Evolutionary conservation across 139 green algal genomes (phyloP).

Genomic region (Micractinium sp.): DNA sequence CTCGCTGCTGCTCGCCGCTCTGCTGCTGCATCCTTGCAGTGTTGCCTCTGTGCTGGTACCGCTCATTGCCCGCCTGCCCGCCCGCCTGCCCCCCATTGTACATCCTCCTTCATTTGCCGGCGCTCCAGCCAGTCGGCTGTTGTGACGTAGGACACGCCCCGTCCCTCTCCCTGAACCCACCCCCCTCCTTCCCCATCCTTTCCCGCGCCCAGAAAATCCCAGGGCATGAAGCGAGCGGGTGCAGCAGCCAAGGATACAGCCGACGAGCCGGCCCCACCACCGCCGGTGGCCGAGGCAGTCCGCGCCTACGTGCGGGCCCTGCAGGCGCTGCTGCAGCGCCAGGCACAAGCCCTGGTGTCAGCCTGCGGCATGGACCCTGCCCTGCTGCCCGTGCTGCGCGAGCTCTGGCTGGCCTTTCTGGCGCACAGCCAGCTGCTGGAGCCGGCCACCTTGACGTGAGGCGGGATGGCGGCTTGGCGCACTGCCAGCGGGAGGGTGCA

Average conservation of each 20-base stretch:
- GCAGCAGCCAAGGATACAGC: neutral
- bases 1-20: neutral
- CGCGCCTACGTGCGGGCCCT: neutral
- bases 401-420: constrained; percentile 42
- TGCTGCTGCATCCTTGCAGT: no score
- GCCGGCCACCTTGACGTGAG: neutral
- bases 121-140: neutral
- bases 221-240: neutral
- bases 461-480: neutral
- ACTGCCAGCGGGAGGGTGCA: neutral
- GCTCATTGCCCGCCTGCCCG: neutral
- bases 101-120: no score
- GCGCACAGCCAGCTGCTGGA: constrained; percentile 10
- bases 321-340: constrained; percentile 32
- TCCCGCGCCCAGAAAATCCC: constrained; percentile 3
- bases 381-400: neutral
- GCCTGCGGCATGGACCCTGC: neutral
- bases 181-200: neutral
- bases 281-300: constrained; percentile 10
- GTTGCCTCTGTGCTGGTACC: no score
- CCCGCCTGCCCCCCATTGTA: neutral
- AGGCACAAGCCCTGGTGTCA: neutral
- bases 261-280: neutral
- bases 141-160: neutral
- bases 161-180: neutral